Evolutionary conservation across 2,329 filamentous ascomycete genomes (phyloP).

Genomic region (Ophiostoma sp.): DNA sequence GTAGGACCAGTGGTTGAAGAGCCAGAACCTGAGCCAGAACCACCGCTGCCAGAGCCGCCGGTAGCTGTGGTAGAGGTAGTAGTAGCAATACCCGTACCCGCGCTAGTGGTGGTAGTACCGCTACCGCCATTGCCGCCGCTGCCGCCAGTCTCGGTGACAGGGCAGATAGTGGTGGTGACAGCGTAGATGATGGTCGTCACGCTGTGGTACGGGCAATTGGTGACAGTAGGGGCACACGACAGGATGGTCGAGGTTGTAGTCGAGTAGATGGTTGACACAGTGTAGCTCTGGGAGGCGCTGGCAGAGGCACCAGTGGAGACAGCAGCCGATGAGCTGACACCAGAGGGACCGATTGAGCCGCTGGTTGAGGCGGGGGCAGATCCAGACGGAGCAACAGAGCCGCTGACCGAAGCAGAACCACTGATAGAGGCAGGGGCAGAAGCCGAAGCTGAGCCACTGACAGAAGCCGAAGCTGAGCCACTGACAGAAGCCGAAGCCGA

Average conservation of each 20-base stretch:
- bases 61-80: background rate
- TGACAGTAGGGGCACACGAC: conserved; percentile 30
- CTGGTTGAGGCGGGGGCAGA: background rate
- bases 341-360: background rate
- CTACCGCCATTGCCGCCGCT: background rate
- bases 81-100: background rate
- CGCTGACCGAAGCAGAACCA: background rate
- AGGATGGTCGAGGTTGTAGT: conserved; percentile 29
- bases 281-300: background rate
- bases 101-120: background rate
- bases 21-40: background rate
- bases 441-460: background rate
- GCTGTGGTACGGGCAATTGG: conserved; percentile 29
- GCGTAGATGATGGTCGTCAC: conserved; percentile 31
- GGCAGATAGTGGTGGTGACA: conserved; percentile 39
- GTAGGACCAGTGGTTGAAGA: background rate
- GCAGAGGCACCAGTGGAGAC: background rate
- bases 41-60: background rate
- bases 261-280: conserved; percentile 20
- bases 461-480: background rate
- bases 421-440: background rate
- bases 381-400: background rate
- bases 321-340: background rate
- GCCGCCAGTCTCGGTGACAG: conserved; percentile 30
- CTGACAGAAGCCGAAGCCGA: background rate